Base-by-base conservation (phyloP, 2,329 filamentous ascomycete genomes). In the Aspergillus sp. region DNA sequence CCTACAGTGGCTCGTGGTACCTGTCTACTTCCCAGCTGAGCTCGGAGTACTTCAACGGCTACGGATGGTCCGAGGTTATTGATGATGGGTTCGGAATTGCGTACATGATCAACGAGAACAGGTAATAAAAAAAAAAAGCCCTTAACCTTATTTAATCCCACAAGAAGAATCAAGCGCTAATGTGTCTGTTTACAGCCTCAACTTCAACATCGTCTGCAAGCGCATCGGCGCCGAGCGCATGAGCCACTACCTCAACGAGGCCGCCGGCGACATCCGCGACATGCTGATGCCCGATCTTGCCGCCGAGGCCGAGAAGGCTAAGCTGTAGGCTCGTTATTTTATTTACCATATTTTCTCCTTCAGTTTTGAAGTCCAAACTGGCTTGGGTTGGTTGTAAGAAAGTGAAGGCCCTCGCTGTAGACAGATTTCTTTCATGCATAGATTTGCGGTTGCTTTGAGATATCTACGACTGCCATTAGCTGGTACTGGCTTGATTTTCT, bases 91-190 rank as follows among this genome's bases (percentile, higher is more conserved):
- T 95, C 78, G 95, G 95, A 64, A 96, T 99, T 71, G 95, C 95
- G 39, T 99, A 99, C 75, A 99, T 99, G 95, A 98, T 99, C 75
- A 99, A 99, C 74, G 93, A 98, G 83, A 96, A 97, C 77, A 93
- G 86, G 89, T 91, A 72, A n/a, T n/a, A n/a, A n/a, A n/a, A n/a
- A n/a, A 24, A 24, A 24, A 6, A 24, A 24, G 7, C 7, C 22
- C 38, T 13, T 52, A 22, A 36, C 4, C 24, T 26, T 41, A 45
- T 41, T 17, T 6, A 49, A 30, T 24, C 7, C 9, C 18, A 13
- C 15, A 15, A 39, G 13, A 39, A 34, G 22, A 18, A 24, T 13
- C 7, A 20, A 38, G 47, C 41, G 59, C 65, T 57, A 68, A 47
- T 32, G 48, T 8, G 5, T 30, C 26, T 30, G 9, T 15, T 7